Percentiles rank a stretch among this genome's conserved stretches.
Conservation (phyloP, 208 protist species). For the Leishmania guyanensis region DNA sequence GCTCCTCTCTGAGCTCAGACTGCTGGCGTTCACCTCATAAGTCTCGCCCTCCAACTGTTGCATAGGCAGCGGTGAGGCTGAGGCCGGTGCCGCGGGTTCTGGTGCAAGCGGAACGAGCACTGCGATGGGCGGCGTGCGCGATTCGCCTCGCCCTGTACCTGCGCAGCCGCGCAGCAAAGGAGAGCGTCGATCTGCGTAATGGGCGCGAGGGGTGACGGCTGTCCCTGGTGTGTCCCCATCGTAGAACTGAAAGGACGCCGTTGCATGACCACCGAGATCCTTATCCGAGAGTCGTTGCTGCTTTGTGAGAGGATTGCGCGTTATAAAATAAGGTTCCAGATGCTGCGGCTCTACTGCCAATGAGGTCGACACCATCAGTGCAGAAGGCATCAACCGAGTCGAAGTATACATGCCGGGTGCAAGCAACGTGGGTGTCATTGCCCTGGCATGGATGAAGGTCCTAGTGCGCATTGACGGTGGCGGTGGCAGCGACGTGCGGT, state of each 20-base stretch:
- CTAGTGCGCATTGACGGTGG: neutral
- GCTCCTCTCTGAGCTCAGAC: neutral
- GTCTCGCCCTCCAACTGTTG: neutral
- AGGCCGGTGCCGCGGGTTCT: neutral
- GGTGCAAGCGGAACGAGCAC: constrained; percentile 2
- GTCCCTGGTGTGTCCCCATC: neutral
- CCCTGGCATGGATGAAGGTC: neutral
- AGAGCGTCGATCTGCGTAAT: neutral
- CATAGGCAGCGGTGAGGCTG: neutral
- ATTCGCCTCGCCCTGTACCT: neutral
- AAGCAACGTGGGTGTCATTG: neutral
- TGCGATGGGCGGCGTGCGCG: constrained; percentile 4
- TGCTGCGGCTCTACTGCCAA: neutral
- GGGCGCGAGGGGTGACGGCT: neutral
- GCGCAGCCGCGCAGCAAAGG: neutral
- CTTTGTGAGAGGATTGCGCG: neutral
- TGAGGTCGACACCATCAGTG: neutral
- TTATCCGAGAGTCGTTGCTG: neutral
- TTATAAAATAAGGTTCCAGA: neutral
- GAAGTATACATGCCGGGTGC: neutral
- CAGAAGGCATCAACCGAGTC: neutral
- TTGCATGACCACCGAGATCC: neutral
- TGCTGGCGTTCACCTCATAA: neutral
- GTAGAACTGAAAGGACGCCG: neutral
- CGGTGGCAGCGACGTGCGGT: neutral